phyloP scores from a whole-genome alignment of 441 rosid genomes.

The Euphorbia schlechtendalii region DNA sequence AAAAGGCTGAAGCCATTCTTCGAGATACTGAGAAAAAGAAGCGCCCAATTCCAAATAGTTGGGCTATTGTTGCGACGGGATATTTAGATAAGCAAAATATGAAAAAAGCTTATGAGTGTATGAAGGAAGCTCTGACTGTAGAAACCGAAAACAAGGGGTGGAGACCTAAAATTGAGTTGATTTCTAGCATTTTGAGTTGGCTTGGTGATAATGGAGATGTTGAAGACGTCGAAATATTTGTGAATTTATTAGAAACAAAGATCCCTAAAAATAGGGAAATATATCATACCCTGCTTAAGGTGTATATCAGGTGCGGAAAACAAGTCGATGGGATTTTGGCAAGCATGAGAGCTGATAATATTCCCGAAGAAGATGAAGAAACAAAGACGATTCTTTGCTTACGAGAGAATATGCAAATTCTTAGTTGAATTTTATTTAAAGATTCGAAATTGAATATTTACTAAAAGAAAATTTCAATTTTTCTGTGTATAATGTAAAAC shows the following conservation, averaged over 20 bases:
- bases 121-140: constrained; percentile 41
- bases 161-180: constrained; percentile 34
- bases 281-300: constrained; percentile 29
- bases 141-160: constrained; percentile 26
- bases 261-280: constrained; percentile 24
- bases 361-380: constrained; percentile 24
- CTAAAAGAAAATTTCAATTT: too few relatives aligned
- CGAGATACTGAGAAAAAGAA: constrained; percentile 27
- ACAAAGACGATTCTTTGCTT: constrained; percentile 25
- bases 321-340: constrained; percentile 22
- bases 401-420: constrained; percentile 7
- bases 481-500: too few relatives aligned
- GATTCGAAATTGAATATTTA: too few relatives aligned
- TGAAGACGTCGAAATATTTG: constrained; percentile 36
- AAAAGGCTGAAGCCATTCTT: constrained; percentile 38
- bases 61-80: constrained; percentile 39
- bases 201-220: constrained; percentile 32
- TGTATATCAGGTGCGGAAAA: constrained; percentile 29
- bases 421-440: too few relatives aligned
- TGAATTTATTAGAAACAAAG: constrained; percentile 21
- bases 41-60: constrained; percentile 37
- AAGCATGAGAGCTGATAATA: constrained; percentile 23
- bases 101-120: constrained; percentile 44
- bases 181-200: constrained; percentile 43
- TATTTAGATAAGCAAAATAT: constrained; percentile 32